Base-by-base conservation (phyloP, 2,329 filamentous ascomycete species). In the Fusarium xyrophilum region DNA sequence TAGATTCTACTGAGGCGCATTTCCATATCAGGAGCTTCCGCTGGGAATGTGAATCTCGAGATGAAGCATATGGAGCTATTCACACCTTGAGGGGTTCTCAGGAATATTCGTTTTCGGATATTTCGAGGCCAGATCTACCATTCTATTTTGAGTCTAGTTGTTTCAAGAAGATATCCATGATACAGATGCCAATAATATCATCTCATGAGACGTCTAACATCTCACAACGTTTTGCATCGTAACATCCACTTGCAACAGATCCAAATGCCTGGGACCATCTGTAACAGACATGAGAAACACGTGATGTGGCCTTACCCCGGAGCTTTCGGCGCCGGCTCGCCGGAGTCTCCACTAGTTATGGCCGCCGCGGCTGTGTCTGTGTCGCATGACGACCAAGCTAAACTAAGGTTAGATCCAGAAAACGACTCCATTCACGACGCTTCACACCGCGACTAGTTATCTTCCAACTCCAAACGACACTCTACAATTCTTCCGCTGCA, bases 311-410 rank as follows among this genome's bases (percentile, higher is more conserved):
- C 48, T 40, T 42, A 65, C 47, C 53, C 58, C 71, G 71, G 72
- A 74, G 64, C 43, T 67, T 74, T 71, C 62, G 70, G 70, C 66
- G 70, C 61, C 61, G 57, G 53, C 9, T 38, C 36, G 57, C 72
- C 71, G 66, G 55, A 35, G 52, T 38, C 48, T 63, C 72, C 71
- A 73, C 66, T 54, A 32, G n/a, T n/a, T n/a, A n/a, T n/a, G n/a
- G n/a, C 60, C 57, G 62, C 50, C 30, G 51, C 60, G 56, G 56
- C 48, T 63, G 60, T 64, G 70, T 74, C 72, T 61, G 60, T 64
- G 72, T 74, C 72, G 72, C 72, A 74, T 74, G 72, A 74, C 60
- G 58, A 60, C 60, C 58, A 54, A 53, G 58, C 63, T 61, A 65
- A 44, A 44, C 56, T 48, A 46, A 66, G 56, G 55, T 66, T 61